These are phyloP conservation scores for Aspergillus hortae DNA, from an alignment of 2,329 filamentous ascomycete species.

Conservation along the genomic window DNA sequence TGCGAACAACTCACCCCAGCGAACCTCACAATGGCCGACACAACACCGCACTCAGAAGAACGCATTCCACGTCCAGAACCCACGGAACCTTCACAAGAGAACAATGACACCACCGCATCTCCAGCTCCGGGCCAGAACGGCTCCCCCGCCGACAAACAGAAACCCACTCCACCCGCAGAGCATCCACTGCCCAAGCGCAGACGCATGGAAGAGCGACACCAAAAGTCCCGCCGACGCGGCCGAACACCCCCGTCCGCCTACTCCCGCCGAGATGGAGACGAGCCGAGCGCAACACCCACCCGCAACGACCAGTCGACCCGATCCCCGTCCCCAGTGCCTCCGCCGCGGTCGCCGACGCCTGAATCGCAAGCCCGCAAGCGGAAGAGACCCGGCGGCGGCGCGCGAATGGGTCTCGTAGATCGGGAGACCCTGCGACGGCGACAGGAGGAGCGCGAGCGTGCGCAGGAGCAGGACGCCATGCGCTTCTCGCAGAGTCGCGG, in stretches of 20 bases:
- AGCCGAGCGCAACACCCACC: conserved; percentile 7
- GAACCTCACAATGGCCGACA: background rate
- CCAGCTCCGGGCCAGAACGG: conserved; percentile 8
- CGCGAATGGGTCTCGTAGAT: conserved; percentile 38
- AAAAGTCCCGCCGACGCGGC: conserved; percentile 34
- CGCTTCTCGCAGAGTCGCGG: conserved; percentile 47
- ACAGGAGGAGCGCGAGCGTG: conserved; percentile 44
- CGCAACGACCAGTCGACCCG: conserved; percentile 29
- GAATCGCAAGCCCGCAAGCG: conserved; percentile 38
- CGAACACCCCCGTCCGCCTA: conserved; percentile 38
- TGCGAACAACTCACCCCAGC: background rate
- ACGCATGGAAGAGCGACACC: conserved; percentile 37
- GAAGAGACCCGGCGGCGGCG: conserved; percentile 46
- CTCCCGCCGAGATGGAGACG: conserved; percentile 36
- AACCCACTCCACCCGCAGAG: too few species aligned
- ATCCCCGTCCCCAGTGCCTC: conserved; percentile 40
- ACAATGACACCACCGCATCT: conserved; percentile 1
- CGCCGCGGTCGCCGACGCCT: conserved; percentile 40
- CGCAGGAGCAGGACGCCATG: conserved; percentile 36
- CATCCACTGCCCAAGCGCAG: conserved; percentile 30
- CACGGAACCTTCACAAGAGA: background rate
- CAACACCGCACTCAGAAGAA: background rate
- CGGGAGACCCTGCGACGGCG: conserved; percentile 38
- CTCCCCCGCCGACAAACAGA: conserved; percentile 15
- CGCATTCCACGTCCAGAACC: background rate